phyloP scores from a whole-genome alignment of 2,329 filamentous ascomycete genomes.

The Scedosporium aurantiacum region DNA sequence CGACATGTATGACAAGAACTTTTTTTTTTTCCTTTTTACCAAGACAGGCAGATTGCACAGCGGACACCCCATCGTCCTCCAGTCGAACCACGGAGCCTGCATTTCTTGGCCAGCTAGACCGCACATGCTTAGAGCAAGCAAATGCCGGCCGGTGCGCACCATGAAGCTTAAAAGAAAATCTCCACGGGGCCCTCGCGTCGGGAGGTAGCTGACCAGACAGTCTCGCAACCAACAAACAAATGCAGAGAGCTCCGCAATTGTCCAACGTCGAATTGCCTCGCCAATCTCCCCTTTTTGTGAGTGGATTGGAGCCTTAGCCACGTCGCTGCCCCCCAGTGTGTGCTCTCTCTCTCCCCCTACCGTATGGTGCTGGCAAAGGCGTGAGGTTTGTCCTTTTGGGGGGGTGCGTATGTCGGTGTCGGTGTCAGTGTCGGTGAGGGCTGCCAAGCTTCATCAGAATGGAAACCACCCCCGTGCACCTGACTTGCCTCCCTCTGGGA shows the following conservation, averaged over 20 bases:
- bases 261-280: too few relatives aligned
- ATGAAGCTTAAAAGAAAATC: background rate
- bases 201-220: too few relatives aligned
- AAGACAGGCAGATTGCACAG: background rate
- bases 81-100: background rate
- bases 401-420: background rate
- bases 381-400: background rate
- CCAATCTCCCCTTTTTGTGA: too few relatives aligned
- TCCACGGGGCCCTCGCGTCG: too few relatives aligned
- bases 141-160: background rate
- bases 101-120: background rate
- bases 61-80: too few relatives aligned
- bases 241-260: background rate
- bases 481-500: background rate
- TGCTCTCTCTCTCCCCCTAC: background rate
- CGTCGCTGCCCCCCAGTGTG: too few relatives aligned
- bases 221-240: background rate
- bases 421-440: background rate
- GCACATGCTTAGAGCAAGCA: too few relatives aligned
- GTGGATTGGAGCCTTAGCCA: too few relatives aligned
- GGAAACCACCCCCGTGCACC: background rate
- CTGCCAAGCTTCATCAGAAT: background rate
- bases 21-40: background rate
- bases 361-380: background rate
- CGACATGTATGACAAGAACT: background rate